Base-by-base conservation (phyloP, 768 basidiomycete species). In the Saitozyma podzolica region DNA sequence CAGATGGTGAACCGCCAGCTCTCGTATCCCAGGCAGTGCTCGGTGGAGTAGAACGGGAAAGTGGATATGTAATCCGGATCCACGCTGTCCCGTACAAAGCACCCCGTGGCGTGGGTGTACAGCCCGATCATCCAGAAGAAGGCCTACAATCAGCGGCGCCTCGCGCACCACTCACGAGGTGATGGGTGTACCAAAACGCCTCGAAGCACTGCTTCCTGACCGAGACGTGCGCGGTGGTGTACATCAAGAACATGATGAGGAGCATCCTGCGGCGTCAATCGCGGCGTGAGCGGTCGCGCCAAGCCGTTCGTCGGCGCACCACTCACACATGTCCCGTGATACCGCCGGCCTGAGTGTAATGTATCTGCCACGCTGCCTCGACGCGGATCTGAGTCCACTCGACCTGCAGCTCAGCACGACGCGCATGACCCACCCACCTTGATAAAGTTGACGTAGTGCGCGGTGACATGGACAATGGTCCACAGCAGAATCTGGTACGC, bases 131-230 rank as follows among this genome's bases (percentile, higher is more conserved):
- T 57, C 53, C 58, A 68, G 64, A 65, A 67, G 63, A 67, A 64
- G 0, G 69, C 65, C 40, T 37, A n/a, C 39, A 54, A 29, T 11
- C 41, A 29, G 8, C 43, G 20, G 1, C 0, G 29, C 10, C 16
- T 16, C 29, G 6, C 16, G 29, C 7, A 14, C 10, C 7, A 60
- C 68, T 19, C 42, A 73, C 72, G 29, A 76, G 63, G 49, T 94
- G 93, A 68, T 95, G 93, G 41, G 92, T 93, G 79, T 93, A 95
- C 92, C 92, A 95, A 83, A 97, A 97, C 0, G 86, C 91, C 79
- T 97, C 93, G 80, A 94, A 96, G 82, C 87, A 90, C 80, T 92
- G 90, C 63, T 85, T 80, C 68, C 93, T 89, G 66, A 97, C 87
- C 80, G 89, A 92, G 74, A 86, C 84, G 80, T 93, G 91, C 3